Evolutionary conservation across 495 filamentous ascomycete genomes (phyloP), one percentile per base, ranked within the genome.

Genomic region (Penicillium atrosanguineum): DNA sequence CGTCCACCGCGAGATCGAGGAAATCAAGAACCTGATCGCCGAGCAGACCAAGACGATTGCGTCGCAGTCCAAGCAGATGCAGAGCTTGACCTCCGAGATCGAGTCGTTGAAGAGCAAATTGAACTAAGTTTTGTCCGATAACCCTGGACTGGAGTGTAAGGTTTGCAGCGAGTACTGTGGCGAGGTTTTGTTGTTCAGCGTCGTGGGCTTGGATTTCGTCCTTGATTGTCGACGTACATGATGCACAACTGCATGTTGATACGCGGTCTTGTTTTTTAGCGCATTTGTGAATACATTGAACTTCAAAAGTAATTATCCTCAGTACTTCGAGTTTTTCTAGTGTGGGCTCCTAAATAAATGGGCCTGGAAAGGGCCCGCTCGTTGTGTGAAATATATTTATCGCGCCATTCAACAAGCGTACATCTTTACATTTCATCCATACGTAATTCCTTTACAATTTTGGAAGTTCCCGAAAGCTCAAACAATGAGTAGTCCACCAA

Each of bases 31-130:
- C 20, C 53, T 78, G 51, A 70, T 78, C 36, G 67, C 73, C 1
- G 69, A 72, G 48, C 75, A 77, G 54, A 76, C 72, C 38, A 75
- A 70, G 64, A 70, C 68, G 3, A 76, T 79, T 43, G 71, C 74
- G 15, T 45, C 64, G 7, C 75, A 79, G 60, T 70, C 73, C 6
- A 62, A 71, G 47, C 72, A 77, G 50, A 67, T 79, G 62, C 68
- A 76, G 55, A 69, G 55, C 15, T 60, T 79, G 48, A 71, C 74
- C 4, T 66, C 71, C 9, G 74, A 77, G 60, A 72, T 79, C 20
- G 74, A 77, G 39, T 64, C 73, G 18, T 67, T 79, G 38, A 76
- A 76, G 64, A 67, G 63, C 59, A 76, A 77, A 55, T 52, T 73
- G 55, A 66, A 58, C 52, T 75, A 67, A 53, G 36, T 20, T 25